Percentiles rank a stretch among this genome's conserved stretches.
Evolutionary conservation across 805 yeast species (phyloP).

Genomic region (Saturnispora dispora): DNA sequence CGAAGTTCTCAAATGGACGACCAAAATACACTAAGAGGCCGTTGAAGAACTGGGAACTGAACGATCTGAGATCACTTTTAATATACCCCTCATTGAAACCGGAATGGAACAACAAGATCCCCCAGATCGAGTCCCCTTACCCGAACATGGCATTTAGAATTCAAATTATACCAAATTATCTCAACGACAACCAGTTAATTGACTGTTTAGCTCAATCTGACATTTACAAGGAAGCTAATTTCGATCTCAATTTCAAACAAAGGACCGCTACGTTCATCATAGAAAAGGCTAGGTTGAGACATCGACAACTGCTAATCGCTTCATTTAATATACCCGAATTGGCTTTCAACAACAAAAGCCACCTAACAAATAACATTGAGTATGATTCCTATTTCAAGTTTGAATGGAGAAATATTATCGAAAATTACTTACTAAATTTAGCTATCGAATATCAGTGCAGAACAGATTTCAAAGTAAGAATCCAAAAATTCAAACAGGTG

Average conservation of each 20-base stretch:
- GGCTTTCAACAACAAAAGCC: constrained; percentile 11
- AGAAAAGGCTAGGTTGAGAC: constrained; percentile 45
- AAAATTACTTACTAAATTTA: constrained; percentile 53
- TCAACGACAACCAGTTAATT: constrained; percentile 41
- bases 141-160: constrained; percentile 35
- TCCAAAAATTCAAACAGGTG: constrained; percentile 38
- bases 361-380: constrained; percentile 14
- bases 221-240: constrained; percentile 54
- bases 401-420: constrained; percentile 70
- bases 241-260: constrained; percentile 42
- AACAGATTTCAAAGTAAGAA: constrained; percentile 46
- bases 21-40: constrained; percentile 56
- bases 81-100: constrained; percentile 42
- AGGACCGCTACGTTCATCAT: constrained; percentile 59
- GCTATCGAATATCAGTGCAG: constrained; percentile 69
- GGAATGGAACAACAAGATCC: constrained; percentile 49
- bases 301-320: constrained; percentile 22
- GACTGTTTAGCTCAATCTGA: constrained; percentile 46
- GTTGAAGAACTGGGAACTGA: constrained; percentile 60
- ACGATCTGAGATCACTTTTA: constrained; percentile 57
- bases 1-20: constrained; percentile 46
- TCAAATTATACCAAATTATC: constrained; percentile 42
- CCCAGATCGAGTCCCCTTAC: constrained; percentile 30
- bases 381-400: constrained; percentile 24
- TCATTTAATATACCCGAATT: constrained; percentile 19